Percentiles rank a stretch among this genome's conserved stretches.
These are phyloP conservation scores for Xylaria sp. DNA, from an alignment of 495 filamentous ascomycete species.

Conservation along the genomic window DNA sequence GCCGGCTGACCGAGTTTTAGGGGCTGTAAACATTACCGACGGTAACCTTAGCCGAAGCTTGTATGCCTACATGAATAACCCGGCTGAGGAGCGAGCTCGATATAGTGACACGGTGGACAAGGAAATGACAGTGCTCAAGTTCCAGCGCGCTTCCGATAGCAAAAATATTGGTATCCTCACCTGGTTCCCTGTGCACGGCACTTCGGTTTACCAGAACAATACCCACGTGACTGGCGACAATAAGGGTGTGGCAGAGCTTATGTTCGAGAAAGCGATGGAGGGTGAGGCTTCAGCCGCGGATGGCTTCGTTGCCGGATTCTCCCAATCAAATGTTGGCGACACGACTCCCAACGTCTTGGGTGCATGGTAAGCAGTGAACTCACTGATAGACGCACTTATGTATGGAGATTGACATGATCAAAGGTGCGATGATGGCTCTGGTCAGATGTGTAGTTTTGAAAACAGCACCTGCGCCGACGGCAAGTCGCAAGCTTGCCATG, in stretches of 20 bases:
- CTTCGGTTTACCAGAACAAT: slow-evolving; percentile 90
- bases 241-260: slow-evolving; percentile 86
- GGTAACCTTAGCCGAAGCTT: slow-evolving; percentile 88
- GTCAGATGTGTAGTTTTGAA: slow-evolving; percentile 67
- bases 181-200: slow-evolving; percentile 94
- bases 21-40: slow-evolving; percentile 55
- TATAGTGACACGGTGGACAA: slow-evolving; percentile 80
- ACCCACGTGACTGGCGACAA: slow-evolving; percentile 94
- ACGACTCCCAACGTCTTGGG: slow-evolving; percentile 88
- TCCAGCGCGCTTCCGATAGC: slow-evolving; percentile 64
- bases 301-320: slow-evolving; percentile 88
- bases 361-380: slow-evolving; percentile 55
- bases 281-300: slow-evolving; percentile 51
- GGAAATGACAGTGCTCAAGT: slow-evolving; percentile 81
- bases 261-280: slow-evolving; percentile 78
- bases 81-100: slow-evolving; percentile 73
- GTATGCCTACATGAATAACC: slow-evolving; percentile 90
- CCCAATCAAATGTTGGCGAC: slow-evolving; percentile 92
- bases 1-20: slow-evolving; percentile 23
- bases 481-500: slow-evolving; percentile 77
- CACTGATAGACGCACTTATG: not conserved
- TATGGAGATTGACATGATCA: slow-evolving; percentile 11
- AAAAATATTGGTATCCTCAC: slow-evolving; percentile 81
- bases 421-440: slow-evolving; percentile 73
- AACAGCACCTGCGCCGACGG: slow-evolving; percentile 80